phyloP scores from a whole-genome alignment of 352 stramenopile genomes.

The Phytophthora litchii region DNA sequence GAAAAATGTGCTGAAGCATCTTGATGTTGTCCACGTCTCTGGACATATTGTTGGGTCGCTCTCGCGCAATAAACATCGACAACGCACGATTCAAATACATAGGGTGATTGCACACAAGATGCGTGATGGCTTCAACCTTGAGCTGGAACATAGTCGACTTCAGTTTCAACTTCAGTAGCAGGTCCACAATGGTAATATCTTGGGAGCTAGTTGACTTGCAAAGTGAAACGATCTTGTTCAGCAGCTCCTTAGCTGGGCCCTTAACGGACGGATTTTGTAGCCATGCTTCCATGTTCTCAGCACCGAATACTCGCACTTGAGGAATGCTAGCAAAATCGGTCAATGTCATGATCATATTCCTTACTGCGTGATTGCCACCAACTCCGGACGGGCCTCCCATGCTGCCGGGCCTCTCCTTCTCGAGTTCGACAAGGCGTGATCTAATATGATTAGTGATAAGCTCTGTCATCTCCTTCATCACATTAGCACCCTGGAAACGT shows the following conservation, averaged over 20 bases:
- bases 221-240: slow-evolving; percentile 71
- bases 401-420: slow-evolving; percentile 60
- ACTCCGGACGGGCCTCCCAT: slow-evolving; percentile 21
- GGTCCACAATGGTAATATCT: slow-evolving; percentile 70
- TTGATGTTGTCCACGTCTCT: slow-evolving; percentile 91
- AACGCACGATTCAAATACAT: slow-evolving; percentile 76
- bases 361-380: slow-evolving; percentile 58
- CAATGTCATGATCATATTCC: slow-evolving; percentile 81
- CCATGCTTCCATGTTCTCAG: slow-evolving; percentile 80
- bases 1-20: slow-evolving; percentile 89
- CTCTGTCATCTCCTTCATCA: slow-evolving; percentile 59
- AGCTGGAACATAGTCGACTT: slow-evolving; percentile 91
- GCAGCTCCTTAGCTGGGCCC: slow-evolving; percentile 68
- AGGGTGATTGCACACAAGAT: slow-evolving; percentile 74
- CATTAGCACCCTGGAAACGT: slow-evolving; percentile 50
- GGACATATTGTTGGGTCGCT: slow-evolving; percentile 83
- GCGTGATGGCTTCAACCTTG: slow-evolving; percentile 84
- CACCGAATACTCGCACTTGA: slow-evolving; percentile 65
- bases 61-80: slow-evolving; percentile 70
- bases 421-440: slow-evolving; percentile 62
- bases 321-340: slow-evolving; percentile 68
- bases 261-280: slow-evolving; percentile 84
- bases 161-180: slow-evolving; percentile 83
- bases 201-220: slow-evolving; percentile 64
- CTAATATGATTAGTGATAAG: slow-evolving; percentile 77